Conservation (phyloP, 2,329 filamentous ascomycete species). For the Clonostachys chloroleuca region DNA sequence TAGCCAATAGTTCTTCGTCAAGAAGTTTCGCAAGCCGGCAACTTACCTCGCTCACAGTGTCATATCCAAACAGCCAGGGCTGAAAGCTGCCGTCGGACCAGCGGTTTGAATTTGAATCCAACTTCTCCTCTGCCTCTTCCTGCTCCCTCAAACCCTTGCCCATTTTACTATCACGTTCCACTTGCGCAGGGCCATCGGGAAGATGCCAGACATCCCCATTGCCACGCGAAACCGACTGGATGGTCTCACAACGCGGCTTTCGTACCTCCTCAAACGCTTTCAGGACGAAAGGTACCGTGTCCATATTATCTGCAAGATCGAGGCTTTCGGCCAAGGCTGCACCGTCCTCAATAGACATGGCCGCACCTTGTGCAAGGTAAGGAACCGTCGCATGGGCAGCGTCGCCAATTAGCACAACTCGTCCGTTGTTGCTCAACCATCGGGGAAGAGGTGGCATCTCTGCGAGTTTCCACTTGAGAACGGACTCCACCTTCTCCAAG, state of each 20-base stretch:
- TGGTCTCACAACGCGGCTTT: constrained; percentile 2
- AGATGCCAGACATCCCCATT: constrained; percentile 4
- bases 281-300: not conserved
- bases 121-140: not conserved
- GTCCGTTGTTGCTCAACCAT: constrained; percentile 1
- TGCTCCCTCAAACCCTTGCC: not conserved
- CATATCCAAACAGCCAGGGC: constrained; percentile 5
- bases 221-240: constrained; percentile 1
- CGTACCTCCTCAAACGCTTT: constrained; percentile 1
- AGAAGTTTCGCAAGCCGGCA: not conserved
- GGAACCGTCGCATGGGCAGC: constrained; percentile 15
- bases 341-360: constrained; percentile 4
- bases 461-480: constrained; percentile 3
- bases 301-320: not conserved
- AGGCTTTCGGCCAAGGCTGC: constrained; percentile 4
- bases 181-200: constrained; percentile 3
- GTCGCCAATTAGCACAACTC: constrained; percentile 11
- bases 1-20: too few species aligned
- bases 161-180: constrained; percentile 1
- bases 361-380: constrained; percentile 4
- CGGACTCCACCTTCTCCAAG: not conserved
- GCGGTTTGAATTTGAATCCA: constrained; percentile 3
- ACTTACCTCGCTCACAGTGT: constrained; percentile 2
- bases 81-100: constrained; percentile 2
- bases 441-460: constrained; percentile 1